Evolutionary conservation across 2,329 filamentous ascomycete genomes (phyloP).

Genomic region (Whalleya microplaca): DNA sequence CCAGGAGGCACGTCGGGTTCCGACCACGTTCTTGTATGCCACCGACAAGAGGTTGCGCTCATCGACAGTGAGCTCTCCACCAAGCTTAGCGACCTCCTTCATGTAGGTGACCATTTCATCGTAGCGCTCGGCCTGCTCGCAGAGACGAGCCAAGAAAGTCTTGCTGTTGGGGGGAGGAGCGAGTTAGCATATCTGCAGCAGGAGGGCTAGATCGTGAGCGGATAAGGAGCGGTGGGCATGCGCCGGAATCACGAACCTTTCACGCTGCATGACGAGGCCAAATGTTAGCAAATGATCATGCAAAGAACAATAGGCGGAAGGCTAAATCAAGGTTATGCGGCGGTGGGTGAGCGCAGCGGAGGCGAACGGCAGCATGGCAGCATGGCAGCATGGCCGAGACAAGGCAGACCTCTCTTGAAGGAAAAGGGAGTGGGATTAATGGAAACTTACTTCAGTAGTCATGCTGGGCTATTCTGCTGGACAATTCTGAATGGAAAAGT

Average conservation of each 20-base stretch:
- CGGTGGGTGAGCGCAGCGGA: slow-evolving; percentile 19
- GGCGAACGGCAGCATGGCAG: slow-evolving; percentile 18
- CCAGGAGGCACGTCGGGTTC: slow-evolving; percentile 97
- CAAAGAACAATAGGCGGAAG: slow-evolving; percentile 12
- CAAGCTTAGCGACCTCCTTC: slow-evolving; percentile 98
- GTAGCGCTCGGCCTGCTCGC: slow-evolving; percentile 99
- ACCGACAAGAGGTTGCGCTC: slow-evolving; percentile 99
- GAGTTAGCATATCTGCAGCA: slow-evolving; percentile 23
- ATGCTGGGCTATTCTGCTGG: slow-evolving; percentile 31
- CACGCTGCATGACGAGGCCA: slow-evolving; percentile 57
- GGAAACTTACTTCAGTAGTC: slow-evolving; percentile 38
- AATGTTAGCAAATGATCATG: slow-evolving; percentile 31
- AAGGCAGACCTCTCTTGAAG: slow-evolving; percentile 23
- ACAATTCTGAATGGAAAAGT: slow-evolving; percentile 14
- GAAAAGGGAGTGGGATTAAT: slow-evolving; percentile 14
- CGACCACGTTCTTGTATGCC: slow-evolving; percentile 99
- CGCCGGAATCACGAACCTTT: slow-evolving; percentile 59
- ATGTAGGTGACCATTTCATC: slow-evolving; percentile 99
- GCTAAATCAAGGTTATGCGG: slow-evolving; percentile 31
- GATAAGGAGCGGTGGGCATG: slow-evolving; percentile 14
- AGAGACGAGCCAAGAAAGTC: slow-evolving; percentile 99
- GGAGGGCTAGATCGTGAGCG: slow-evolving; percentile 19
- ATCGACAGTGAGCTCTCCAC: slow-evolving; percentile 84
- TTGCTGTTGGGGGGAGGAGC: slow-evolving; percentile 65
- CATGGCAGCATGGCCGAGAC: slow-evolving; percentile 23